Evolutionary conservation across 2,329 filamentous ascomycete species (phyloP), one percentile per base, ranked within the genome.

Genomic region (Orbilia oligospora): DNA sequence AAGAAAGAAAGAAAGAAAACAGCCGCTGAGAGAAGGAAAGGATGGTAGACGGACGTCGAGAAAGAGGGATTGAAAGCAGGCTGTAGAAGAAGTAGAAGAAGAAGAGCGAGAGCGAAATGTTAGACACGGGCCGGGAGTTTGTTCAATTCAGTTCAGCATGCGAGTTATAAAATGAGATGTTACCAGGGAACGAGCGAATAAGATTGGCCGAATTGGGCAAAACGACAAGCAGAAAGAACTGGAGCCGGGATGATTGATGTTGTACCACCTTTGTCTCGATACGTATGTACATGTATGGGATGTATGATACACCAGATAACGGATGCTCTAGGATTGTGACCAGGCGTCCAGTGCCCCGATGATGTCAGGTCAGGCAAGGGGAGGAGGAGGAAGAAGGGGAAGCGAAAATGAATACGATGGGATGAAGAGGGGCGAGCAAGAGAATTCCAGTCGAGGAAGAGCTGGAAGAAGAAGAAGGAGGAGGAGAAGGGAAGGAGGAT

Each of bases 151-250:
- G 48, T 30, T 30, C 48, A 51, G 48, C 20, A 49, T 61, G 66
- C 38, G 56, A 44, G 53, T 56, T 72, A 72, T 66, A 41, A 61
- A 78, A 78, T 72, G 68, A 72, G 64, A 78, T 49, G 53, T 65
- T 64, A 71, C 75, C 68, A 64, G 68, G 75, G 38, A 78, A 78
- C 75, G 75, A 72, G 75, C 75, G 75, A 78, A 78, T 78, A 72
- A 72, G 75, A 78, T 78, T 78, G 67, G 75, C 75, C 68, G 46
- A 56, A 70, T 66, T 33, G 66, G 72, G 71, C 55, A 67, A 53
- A 51, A 66, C 51, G 56, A 61, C 56, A 41, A 44, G 61, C 41
- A 65, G 41, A 33, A 33, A 48, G 61, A 65, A 36, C 46, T 65
- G 61, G 61, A 61, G 56, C 56, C 56, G 56, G 56, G 36, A 44